phyloP scores from a whole-genome alignment of 352 stramenopile species.

The Phytopythium helicoides region DNA sequence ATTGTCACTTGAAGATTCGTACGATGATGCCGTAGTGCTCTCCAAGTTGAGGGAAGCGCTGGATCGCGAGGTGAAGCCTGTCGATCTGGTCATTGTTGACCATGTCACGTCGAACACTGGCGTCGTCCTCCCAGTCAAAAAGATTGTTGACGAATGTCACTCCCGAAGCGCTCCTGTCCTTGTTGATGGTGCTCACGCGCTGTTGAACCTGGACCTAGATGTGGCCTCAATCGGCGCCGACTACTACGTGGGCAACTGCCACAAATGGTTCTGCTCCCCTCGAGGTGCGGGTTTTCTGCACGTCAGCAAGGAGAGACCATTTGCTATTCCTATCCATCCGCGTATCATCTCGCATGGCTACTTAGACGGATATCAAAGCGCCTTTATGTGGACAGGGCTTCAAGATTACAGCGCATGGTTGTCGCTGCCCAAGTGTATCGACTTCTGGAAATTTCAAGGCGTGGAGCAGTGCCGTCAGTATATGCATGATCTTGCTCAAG shows the following conservation, averaged over 20 bases:
- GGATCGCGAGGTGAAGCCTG: slow-evolving; percentile 14
- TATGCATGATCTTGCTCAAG: slow-evolving; percentile 60
- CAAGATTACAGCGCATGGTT: slow-evolving; percentile 91
- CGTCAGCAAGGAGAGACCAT: slow-evolving; percentile 26
- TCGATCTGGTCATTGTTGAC: slow-evolving; percentile 86
- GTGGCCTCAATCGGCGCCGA: slow-evolving; percentile 72
- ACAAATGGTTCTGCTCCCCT: slow-evolving; percentile 94
- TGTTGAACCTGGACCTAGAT: slow-evolving; percentile 81
- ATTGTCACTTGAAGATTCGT: slow-evolving; percentile 60
- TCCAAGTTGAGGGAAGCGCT: slow-evolving; percentile 32
- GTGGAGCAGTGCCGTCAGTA: slow-evolving; percentile 44
- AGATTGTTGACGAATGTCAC: slow-evolving; percentile 70
- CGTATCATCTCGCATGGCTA: slow-evolving; percentile 91
- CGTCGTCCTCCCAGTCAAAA: slow-evolving; percentile 80
- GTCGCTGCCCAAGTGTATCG: slow-evolving; percentile 76
- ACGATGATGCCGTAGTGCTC: slow-evolving; percentile 53
- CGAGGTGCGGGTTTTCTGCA: slow-evolving; percentile 89
- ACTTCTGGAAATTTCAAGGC: slow-evolving; percentile 76
- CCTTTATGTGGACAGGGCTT: slow-evolving; percentile 93
- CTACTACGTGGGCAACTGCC: slow-evolving; percentile 93
- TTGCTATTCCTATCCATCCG: slow-evolving; percentile 34
- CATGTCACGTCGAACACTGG: slow-evolving; percentile 94
- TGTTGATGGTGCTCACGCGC: slow-evolving; percentile 91
- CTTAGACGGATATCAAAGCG: slow-evolving; percentile 86
- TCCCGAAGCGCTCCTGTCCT: slow-evolving; percentile 44